Evolutionary conservation across 2,329 filamentous ascomycete genomes (phyloP).

Genomic region (Colletotrichum higginsianum): DNA sequence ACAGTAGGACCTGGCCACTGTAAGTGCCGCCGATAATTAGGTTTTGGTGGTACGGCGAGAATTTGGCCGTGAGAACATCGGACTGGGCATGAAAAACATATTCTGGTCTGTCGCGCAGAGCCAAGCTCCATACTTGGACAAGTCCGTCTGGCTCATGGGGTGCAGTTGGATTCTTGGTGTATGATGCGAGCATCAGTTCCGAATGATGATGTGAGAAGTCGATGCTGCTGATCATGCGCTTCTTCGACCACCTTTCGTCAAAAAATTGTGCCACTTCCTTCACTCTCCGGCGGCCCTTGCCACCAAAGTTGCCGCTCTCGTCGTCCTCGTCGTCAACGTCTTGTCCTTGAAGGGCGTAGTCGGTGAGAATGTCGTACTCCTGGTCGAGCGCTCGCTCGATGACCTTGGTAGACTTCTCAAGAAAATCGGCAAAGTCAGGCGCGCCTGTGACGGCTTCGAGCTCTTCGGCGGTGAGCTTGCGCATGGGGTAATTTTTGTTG

Average conservation of each 20-base stretch:
- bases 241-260: slow-evolving; percentile 96
- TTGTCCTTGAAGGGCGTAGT: slow-evolving; percentile 88
- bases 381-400: slow-evolving; percentile 96
- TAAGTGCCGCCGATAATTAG: slow-evolving; percentile 97
- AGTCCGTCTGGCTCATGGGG: slow-evolving; percentile 94
- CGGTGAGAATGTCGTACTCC: slow-evolving; percentile 95
- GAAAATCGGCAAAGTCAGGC: slow-evolving; percentile 93
- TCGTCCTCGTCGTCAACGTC: slow-evolving; percentile 87
- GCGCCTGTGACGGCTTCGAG: slow-evolving; percentile 91
- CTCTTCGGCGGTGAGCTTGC: slow-evolving; percentile 87
- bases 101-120: slow-evolving; percentile 94
- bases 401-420: slow-evolving; percentile 96
- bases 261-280: slow-evolving; percentile 95
- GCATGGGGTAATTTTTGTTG: slow-evolving; percentile 78
- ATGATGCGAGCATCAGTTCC: slow-evolving; percentile 92
- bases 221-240: slow-evolving; percentile 95
- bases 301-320: slow-evolving; percentile 77
- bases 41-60: slow-evolving; percentile 98
- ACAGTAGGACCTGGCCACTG: slow-evolving; percentile 94
- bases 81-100: slow-evolving; percentile 97
- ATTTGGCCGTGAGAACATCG: slow-evolving; percentile 94
- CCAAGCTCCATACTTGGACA: slow-evolving; percentile 96
- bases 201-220: slow-evolving; percentile 97
- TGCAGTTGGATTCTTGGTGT: slow-evolving; percentile 96
- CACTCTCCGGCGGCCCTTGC: slow-evolving; percentile 80